Evolutionary conservation across 306 rosid species (phyloP).

Genomic region (Acacia confusa): DNA sequence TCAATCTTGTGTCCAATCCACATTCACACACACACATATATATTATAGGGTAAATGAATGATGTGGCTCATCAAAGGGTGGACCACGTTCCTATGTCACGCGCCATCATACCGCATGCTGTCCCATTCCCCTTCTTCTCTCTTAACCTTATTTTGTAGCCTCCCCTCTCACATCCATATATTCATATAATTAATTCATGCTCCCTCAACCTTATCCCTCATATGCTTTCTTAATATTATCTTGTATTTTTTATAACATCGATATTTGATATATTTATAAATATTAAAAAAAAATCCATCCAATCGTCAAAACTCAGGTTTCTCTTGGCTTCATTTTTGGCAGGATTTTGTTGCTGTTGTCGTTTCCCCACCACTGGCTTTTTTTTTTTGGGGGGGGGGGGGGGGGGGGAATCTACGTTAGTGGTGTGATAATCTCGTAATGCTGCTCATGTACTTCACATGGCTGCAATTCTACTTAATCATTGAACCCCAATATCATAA

Average conservation of each 20-base stretch:
- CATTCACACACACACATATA: not conserved
- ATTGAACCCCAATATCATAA: conserved; percentile 50
- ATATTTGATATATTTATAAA: not conserved
- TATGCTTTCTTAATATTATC: too few relatives aligned
- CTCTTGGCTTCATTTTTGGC: conserved; percentile 25
- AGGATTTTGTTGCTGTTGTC: not conserved
- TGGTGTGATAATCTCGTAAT: conserved; percentile 38
- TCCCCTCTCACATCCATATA: not conserved
- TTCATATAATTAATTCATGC: not conserved
- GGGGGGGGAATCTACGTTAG: not conserved
- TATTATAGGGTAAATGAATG: not conserved
- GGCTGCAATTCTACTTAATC: conserved; percentile 60
- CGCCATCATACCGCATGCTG: conserved; percentile 54
- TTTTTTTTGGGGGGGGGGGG: not conserved
- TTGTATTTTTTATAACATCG: not conserved
- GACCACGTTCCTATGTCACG: conserved; percentile 53
- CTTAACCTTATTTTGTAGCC: conserved; percentile 24
- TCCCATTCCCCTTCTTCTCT: conserved; percentile 14
- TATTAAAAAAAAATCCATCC: not conserved
- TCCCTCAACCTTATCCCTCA: not conserved
- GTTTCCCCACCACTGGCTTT: not conserved
- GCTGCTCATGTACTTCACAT: conserved; percentile 52
- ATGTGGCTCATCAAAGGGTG: conserved; percentile 26
- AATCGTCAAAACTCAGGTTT: conserved; percentile 5
- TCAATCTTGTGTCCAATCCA: not conserved